Evolutionary conservation across 495 filamentous ascomycete genomes (phyloP), one percentile per base, ranked within the genome.

Genomic region (Annulohypoxylon bovei): DNA sequence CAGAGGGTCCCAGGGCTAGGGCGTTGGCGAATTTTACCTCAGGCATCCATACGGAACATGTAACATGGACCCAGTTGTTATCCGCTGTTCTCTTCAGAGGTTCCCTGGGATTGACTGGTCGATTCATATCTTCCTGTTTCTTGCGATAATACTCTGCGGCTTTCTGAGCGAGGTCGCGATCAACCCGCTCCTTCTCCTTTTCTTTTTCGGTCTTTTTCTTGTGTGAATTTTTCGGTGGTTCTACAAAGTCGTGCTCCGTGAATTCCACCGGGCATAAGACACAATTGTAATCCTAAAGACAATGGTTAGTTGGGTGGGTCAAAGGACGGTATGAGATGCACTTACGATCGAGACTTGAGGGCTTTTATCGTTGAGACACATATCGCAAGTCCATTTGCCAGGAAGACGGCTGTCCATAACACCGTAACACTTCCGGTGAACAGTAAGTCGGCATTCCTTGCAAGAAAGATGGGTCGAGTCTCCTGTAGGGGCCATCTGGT

Each of bases 1-100:
- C 95, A 3, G 91, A 91, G 18, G 92, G 88, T 62, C 92, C 90
- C 18, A 99, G 81, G 5, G 90, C 88, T 65, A 90, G 88, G 20
- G 94, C 90, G 75, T 92, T 91, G 23, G 90, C 92, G 76, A 97
- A 98, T 74, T 93, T 96, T 70, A 97, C 89, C 74, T 98, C 95
- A 0, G 93, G 92, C 8, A 90, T 92, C 89, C 91, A 98, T 30
- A 98, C 82, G 4, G 95, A 93, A 72, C 95, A 99, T 42, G 89
- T 87, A 27, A 98, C 93, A 75, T 99, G 95, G n/a, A 97, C 92
- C 95, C 95, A 99, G 72, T 98, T 98, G 79, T 98, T 98, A 62
- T 93, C 91, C 7, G 90, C 88, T 0, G 95, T 99, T 28, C 92
- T 86, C 82, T 99, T 99, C 57, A 99, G 80, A 3, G 95, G 90